Percentiles rank a stretch among this genome's conserved stretches.
phyloP scores from a whole-genome alignment of 495 filamentous ascomycete genomes.

The Aspergillus wentii region DNA sequence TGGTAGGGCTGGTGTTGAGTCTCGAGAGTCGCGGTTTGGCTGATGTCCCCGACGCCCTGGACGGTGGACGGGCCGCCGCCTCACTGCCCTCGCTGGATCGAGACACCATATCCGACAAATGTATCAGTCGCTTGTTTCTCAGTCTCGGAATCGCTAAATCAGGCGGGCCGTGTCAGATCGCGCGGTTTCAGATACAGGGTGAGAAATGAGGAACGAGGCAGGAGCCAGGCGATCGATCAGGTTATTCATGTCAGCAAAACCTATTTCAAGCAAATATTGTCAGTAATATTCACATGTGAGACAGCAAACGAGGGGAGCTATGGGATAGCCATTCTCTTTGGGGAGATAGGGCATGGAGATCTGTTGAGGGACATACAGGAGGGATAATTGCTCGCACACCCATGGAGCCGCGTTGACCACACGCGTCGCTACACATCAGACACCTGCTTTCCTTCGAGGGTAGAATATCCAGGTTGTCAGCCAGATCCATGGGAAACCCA shows the following conservation, averaged over 20 bases:
- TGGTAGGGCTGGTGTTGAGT: slow-evolving; percentile 36
- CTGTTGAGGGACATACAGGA: slow-evolving; percentile 29
- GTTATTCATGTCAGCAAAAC: slow-evolving; percentile 33
- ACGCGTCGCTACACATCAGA: slow-evolving; percentile 18
- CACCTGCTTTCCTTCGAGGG: not conserved
- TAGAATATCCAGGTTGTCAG: not conserved
- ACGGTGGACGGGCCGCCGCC: slow-evolving; percentile 30
- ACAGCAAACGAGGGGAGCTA: not conserved
- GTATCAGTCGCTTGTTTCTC: not conserved
- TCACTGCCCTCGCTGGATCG: slow-evolving; percentile 35
- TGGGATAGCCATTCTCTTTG: not conserved
- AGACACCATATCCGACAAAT: slow-evolving; percentile 31
- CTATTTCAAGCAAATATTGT: slow-evolving; percentile 11
- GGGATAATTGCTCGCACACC: slow-evolving; percentile 24
- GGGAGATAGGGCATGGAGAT: not conserved
- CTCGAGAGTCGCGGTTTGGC: slow-evolving; percentile 38
- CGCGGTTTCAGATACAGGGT: slow-evolving; percentile 22
- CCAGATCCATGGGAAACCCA: not conserved
- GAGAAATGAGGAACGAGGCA: slow-evolving; percentile 27
- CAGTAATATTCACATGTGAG: slow-evolving; percentile 6
- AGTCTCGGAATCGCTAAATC: slow-evolving; percentile 2
- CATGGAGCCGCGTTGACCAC: slow-evolving; percentile 19
- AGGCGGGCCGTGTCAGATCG: slow-evolving; percentile 10
- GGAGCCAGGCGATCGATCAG: slow-evolving; percentile 29
- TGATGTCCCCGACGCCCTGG: slow-evolving; percentile 33